Evolutionary conservation across 2,329 filamentous ascomycete species (phyloP), one percentile per base, ranked within the genome.

Genomic region (Zymoseptoria tritici): DNA sequence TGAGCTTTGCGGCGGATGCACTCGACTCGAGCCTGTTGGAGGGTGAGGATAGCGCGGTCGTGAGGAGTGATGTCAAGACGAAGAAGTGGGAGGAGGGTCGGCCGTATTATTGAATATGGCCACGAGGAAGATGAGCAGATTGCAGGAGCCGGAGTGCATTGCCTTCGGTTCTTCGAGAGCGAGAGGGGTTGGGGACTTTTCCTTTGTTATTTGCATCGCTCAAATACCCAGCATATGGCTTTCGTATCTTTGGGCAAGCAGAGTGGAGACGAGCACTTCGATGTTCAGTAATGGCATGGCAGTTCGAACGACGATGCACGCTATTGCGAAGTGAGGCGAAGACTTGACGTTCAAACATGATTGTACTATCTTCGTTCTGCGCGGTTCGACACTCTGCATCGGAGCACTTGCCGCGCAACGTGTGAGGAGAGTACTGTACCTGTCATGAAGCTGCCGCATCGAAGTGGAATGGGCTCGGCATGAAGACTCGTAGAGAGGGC

Each of bases 71-170:
- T 24, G 58, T 63, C 8, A 64, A 62, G 54, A 63, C 58, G 57
- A 66, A 72, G 65, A 74, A 70, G 52, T 81, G 79, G 79, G 75
- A 80, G 54, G 79, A 81, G 63, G 74, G 76, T 9, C 72, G 75
- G 65, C 73, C 77, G 52, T 74, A 79, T 55, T 81, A 81, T 67
- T 81, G 61, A 66, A 51, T 53, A 46, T 36, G 9, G 36, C 49
- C 20, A 11, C 16, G 22, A 26, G 19, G 19, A 24, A 53, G 16
- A 8, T 5, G 9, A 46, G 36, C 36, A 46, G 13, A 46, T n/a
- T 6, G 13, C 13, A n/a, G 36, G 36, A 49, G 13, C 20, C 36
- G 26, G 20, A 46, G 56, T 19, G n/a, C 50, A 53, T 21, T 21
- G 46, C 20, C 36, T 46, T 29, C 26, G 26, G 4, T 29, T 29